phyloP scores from a whole-genome alignment of 2,329 filamentous ascomycete genomes.

The Neofusicoccum sp. region DNA sequence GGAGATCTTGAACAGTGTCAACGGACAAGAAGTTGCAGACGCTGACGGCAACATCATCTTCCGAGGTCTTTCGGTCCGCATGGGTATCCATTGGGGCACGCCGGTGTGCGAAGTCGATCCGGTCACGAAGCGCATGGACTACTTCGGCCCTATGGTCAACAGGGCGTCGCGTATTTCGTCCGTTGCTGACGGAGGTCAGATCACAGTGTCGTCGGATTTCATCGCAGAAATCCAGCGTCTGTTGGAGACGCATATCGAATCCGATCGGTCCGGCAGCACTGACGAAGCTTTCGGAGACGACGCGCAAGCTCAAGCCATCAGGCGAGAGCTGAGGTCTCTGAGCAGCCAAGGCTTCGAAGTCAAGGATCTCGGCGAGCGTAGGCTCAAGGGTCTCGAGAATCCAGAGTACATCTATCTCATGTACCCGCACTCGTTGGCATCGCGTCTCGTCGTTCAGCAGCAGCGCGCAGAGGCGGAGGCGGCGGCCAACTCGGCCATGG shows the following conservation, averaged over 20 bases:
- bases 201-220: constrained; percentile 94
- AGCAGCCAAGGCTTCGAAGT: constrained; percentile 93
- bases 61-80: constrained; percentile 88
- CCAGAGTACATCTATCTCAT: constrained; percentile 94
- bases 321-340: constrained; percentile 81
- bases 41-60: constrained; percentile 88
- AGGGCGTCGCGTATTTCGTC: constrained; percentile 90
- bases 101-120: constrained; percentile 95
- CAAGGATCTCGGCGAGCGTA: constrained; percentile 92
- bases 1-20: constrained; percentile 82
- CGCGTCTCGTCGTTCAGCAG: constrained; percentile 71
- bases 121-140: constrained; percentile 97
- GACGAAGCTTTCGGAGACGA: constrained; percentile 78
- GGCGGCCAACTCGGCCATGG: constrained; percentile 45
- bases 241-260: constrained; percentile 83
- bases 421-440: constrained; percentile 84
- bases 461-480: constrained; percentile 49
- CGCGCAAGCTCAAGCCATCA: constrained; percentile 69
- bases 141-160: constrained; percentile 99
- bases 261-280: constrained; percentile 68
- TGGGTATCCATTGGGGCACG: constrained; percentile 95
- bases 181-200: constrained; percentile 93
- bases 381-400: constrained; percentile 95
- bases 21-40: constrained; percentile 79
- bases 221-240: constrained; percentile 93